Evolutionary conservation across 495 filamentous ascomycete species (phyloP).

Genomic region (Tuber melanosporum): DNA sequence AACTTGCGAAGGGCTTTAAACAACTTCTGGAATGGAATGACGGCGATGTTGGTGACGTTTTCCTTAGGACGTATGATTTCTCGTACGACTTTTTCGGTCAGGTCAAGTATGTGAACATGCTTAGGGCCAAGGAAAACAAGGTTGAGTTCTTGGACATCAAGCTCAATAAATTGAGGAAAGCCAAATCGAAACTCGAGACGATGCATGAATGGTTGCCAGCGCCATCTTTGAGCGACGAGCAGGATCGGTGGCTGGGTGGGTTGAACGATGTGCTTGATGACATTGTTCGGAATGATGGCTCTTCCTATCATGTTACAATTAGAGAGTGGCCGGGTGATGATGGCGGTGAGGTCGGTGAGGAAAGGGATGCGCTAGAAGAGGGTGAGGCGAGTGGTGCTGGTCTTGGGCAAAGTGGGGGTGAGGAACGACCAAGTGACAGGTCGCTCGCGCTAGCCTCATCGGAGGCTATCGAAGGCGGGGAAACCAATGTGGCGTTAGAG

Average conservation of each 20-base stretch:
- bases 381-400: neutral
- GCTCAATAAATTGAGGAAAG: slow-evolving; percentile 18
- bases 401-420: neutral
- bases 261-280: slow-evolving; percentile 26
- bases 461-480: neutral
- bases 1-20: slow-evolving; percentile 64
- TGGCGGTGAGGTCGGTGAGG: slow-evolving; percentile 62
- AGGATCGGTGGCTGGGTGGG: slow-evolving; percentile 29
- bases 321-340: slow-evolving; percentile 27
- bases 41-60: slow-evolving; percentile 73
- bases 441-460: neutral
- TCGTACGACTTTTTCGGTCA: slow-evolving; percentile 64
- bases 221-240: slow-evolving; percentile 7
- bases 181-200: slow-evolving; percentile 17
- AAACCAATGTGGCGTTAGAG: neutral
- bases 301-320: slow-evolving; percentile 23
- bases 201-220: slow-evolving; percentile 22
- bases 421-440: slow-evolving; percentile 2
- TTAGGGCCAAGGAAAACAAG: slow-evolving; percentile 29
- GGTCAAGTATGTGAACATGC: slow-evolving; percentile 53
- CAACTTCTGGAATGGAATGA: slow-evolving; percentile 67
- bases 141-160: slow-evolving; percentile 30
- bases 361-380: slow-evolving; percentile 44
- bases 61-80: slow-evolving; percentile 76
- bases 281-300: slow-evolving; percentile 13